Conservation (phyloP, 1,139 yeast species). For the Zhuliangozyma parablackwelliae region DNA sequence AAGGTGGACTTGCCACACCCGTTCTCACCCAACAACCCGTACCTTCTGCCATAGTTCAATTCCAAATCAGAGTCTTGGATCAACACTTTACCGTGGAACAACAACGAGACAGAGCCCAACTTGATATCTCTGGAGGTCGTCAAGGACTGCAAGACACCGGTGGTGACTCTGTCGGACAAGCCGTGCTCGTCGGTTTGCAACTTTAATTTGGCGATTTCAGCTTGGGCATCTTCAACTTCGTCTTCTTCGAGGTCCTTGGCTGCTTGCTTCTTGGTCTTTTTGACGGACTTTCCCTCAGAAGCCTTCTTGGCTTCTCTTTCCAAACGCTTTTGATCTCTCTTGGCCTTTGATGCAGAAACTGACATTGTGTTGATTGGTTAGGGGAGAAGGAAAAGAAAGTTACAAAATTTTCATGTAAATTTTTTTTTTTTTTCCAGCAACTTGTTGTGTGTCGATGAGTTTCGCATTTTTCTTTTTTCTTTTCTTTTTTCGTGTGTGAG, state of each 20-base stretch:
- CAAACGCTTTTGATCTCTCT: constrained; percentile 84
- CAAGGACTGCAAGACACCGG: constrained; percentile 92
- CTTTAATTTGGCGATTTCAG: constrained; percentile 80
- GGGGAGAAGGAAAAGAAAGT: constrained; percentile 1
- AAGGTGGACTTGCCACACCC: constrained; percentile 99
- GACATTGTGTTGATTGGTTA: constrained; percentile 26
- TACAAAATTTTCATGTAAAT: neutral
- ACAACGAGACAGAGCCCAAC: constrained; percentile 80
- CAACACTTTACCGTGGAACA: constrained; percentile 96
- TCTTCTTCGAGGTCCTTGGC: constrained; percentile 57
- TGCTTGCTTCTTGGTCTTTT: constrained; percentile 53
- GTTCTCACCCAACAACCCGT: constrained; percentile 94
- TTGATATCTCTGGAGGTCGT: constrained; percentile 92
- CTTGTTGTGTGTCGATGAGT: neutral
- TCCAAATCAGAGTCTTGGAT: constrained; percentile 89
- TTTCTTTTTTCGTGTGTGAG: neutral
- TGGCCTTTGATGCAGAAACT: constrained; percentile 89
- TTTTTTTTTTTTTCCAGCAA: constrained; percentile 4
- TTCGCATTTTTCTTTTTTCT: too few relatives aligned
- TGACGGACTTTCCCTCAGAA: constrained; percentile 71
- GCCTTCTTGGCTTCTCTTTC: constrained; percentile 61
- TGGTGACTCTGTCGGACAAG: constrained; percentile 92
- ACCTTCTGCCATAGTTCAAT: constrained; percentile 94
- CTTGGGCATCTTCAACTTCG: constrained; percentile 61
- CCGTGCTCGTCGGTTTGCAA: constrained; percentile 93